Base-by-base conservation (phyloP, 495 filamentous ascomycete genomes). In the Hypoxylon intermedium region DNA sequence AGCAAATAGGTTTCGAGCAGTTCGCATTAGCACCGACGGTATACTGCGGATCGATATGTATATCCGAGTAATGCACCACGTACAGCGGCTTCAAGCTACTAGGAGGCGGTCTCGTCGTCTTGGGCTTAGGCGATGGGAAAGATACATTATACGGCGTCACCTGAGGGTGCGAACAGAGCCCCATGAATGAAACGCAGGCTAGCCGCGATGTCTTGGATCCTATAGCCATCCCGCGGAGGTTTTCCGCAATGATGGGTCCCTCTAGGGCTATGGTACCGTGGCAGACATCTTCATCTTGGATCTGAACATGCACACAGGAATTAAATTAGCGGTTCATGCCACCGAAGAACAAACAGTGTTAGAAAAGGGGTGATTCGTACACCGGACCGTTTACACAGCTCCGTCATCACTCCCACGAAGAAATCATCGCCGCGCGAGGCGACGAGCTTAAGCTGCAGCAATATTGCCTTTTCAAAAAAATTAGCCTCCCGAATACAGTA, bases 1-100 rank as follows among this genome's bases (percentile, higher is more conserved):
- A 85, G 63, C 83, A 85, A 57, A 85, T 82, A 6, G 77, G 79
- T 58, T 83, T 83, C 16, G 79, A 72, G 60, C 81, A 85, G 48
- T 80, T 72, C 24, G 76, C 76, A 60, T 68, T 83, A 4, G 81
- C 70, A 1, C 81, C 83, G 3, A 70, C 65, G 16, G 76, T 77
- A 58, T 85, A 85, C 30, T 67, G 72, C 0, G 74, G 73, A 56
- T 85, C 83, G 42, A 84, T 70, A 54, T 85, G 83, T 6, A 81
- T 82, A 58, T 85, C 83, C 20, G 76, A 82, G 67, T 80, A 80
- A 57, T 85, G 83, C 11, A 82, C 81, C 9, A 85, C 72, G 20
- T 78, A 69, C 61, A 84, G 62, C 11, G 82, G 77, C 15, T 70
- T 54, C 58, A 77, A 49, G 0, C 79, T 74, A 43, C 80, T 83